These are phyloP conservation scores for Arabidopsis suecica DNA, from an alignment of 345 rosid species.

Conservation along the genomic window DNA sequence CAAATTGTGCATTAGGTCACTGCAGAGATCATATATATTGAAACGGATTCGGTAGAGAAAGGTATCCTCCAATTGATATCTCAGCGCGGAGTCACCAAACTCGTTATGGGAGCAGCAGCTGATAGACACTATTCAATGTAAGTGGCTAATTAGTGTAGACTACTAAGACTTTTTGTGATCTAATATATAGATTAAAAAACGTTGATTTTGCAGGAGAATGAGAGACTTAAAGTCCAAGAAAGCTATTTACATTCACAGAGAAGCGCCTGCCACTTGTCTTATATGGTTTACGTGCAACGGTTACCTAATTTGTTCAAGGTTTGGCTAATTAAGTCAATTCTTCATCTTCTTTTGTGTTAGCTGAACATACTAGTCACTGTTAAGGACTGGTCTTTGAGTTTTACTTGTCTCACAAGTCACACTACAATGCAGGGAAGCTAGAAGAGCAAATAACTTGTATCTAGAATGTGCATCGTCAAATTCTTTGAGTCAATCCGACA, in stretches of 20 bases:
- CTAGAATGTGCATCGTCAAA: constrained; percentile 19
- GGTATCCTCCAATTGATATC: constrained; percentile 67
- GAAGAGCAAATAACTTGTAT: background rate
- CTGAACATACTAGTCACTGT: background rate
- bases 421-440: constrained; percentile 30
- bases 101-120: constrained; percentile 90
- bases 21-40: constrained; percentile 60
- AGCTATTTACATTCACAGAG: constrained; percentile 54
- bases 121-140: constrained; percentile 66
- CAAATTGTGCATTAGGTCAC: constrained; percentile 52
- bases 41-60: constrained; percentile 58
- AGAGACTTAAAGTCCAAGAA: constrained; percentile 67
- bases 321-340: background rate
- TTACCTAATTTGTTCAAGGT: constrained; percentile 59
- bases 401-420: constrained; percentile 17
- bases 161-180: background rate
- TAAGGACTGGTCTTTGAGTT: background rate
- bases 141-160: constrained; percentile 7
- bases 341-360: background rate
- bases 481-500: constrained; percentile 12
- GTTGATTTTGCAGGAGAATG: constrained; percentile 60
- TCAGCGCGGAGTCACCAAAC: constrained; percentile 55
- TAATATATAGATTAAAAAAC: background rate
- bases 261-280: constrained; percentile 70
- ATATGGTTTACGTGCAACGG: constrained; percentile 79